phyloP scores from a whole-genome alignment of 495 filamentous ascomycete genomes.

The Saxophila tyrrhenica region DNA sequence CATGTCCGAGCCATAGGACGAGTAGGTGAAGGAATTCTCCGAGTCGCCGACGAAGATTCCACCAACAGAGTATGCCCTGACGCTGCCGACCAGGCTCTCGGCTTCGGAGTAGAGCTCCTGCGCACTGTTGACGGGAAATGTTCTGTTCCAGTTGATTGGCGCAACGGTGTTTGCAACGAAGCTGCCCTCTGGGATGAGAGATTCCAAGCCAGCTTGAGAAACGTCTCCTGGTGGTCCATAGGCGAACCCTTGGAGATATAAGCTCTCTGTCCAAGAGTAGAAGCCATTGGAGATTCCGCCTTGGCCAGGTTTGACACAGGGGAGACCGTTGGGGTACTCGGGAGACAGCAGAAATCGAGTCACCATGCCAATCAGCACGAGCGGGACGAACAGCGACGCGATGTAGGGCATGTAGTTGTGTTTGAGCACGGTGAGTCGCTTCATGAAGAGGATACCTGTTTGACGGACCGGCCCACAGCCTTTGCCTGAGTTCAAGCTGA shows the following conservation, averaged over 20 bases:
- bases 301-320: background rate
- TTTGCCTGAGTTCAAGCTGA: constrained; percentile 54
- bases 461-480: constrained; percentile 53
- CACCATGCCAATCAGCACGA: constrained; percentile 62
- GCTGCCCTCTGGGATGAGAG: background rate
- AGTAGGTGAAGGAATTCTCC: constrained; percentile 35
- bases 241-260: background rate
- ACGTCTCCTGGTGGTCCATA: background rate
- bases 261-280: background rate
- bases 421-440: constrained; percentile 64
- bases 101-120: background rate
- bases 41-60: constrained; percentile 28
- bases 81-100: background rate
- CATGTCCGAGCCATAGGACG: constrained; percentile 17
- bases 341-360: constrained; percentile 43
- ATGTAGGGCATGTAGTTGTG: constrained; percentile 63
- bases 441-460: constrained; percentile 60
- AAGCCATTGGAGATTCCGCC: no score
- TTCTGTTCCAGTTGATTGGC: background rate
- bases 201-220: background rate
- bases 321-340: constrained; percentile 39
- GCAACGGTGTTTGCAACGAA: background rate
- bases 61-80: background rate
- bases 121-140: background rate
- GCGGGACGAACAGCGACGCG: constrained; percentile 59